Conservation (phyloP, 2,329 filamentous ascomycete genomes). For the Anthostomella pinea region DNA sequence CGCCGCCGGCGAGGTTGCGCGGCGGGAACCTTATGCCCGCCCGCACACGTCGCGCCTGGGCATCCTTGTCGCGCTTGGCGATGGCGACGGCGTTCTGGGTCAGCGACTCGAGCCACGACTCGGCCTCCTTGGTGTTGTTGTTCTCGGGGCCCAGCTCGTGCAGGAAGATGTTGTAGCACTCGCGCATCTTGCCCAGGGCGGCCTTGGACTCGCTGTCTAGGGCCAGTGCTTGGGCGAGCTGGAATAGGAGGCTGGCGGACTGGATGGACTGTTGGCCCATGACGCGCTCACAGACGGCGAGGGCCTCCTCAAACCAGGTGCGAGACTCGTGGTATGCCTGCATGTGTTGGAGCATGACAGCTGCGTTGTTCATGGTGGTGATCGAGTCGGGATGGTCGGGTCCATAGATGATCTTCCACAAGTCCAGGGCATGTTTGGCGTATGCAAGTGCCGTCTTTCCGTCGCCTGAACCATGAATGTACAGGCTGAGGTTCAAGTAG, state of each 20-base stretch:
- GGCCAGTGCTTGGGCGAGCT: slow-evolving; percentile 91
- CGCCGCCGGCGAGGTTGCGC: slow-evolving; percentile 58
- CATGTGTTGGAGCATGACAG: slow-evolving; percentile 95
- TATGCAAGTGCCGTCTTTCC: slow-evolving; percentile 85
- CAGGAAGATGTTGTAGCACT: slow-evolving; percentile 95
- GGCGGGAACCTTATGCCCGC: slow-evolving; percentile 67
- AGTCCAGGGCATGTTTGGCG: slow-evolving; percentile 84
- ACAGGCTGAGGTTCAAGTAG: slow-evolving; percentile 93
- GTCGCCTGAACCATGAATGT: slow-evolving; percentile 88
- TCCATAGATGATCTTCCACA: slow-evolving; percentile 98
- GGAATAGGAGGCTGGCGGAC: slow-evolving; percentile 92
- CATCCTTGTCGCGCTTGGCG: slow-evolving; percentile 88
- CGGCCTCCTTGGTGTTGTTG: slow-evolving; percentile 97
- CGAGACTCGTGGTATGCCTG: slow-evolving; percentile 94
- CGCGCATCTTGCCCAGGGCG: slow-evolving; percentile 89
- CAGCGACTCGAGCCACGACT: slow-evolving; percentile 93
- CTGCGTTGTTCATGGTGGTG: slow-evolving; percentile 97
- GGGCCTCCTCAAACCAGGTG: slow-evolving; percentile 92
- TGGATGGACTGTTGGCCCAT: slow-evolving; percentile 90
- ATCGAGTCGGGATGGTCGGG: slow-evolving; percentile 93
- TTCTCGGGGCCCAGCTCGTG: slow-evolving; percentile 82
- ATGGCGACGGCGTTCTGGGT: slow-evolving; percentile 94
- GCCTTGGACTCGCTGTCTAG: slow-evolving; percentile 93
- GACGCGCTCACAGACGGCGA: slow-evolving; percentile 82
- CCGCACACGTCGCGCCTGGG: slow-evolving; percentile 70